These are phyloP conservation scores for Exophiala oligosperma DNA, from an alignment of 2,329 filamentous ascomycete genomes.

Conservation along the genomic window DNA sequence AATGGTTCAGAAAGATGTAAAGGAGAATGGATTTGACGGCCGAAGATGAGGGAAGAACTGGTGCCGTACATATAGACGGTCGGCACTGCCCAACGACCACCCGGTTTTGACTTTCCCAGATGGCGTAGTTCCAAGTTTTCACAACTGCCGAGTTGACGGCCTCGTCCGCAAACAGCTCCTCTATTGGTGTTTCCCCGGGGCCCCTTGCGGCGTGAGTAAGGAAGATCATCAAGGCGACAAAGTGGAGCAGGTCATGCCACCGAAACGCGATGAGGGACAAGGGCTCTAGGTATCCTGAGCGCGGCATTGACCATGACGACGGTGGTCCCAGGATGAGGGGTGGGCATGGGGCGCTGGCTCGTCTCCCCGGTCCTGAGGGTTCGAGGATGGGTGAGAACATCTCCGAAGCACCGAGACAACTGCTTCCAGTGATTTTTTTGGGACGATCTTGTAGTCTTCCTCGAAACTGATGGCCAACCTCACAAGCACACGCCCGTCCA, in stretches of 20 bases:
- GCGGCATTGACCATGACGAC: too few relatives aligned
- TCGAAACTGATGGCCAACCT: neutral
- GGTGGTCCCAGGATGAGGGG: neutral
- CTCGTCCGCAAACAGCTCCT: too few relatives aligned
- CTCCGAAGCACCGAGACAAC: neutral
- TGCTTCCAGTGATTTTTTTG: neutral
- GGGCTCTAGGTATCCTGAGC: too few relatives aligned
- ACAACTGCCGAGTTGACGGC: too few relatives aligned
- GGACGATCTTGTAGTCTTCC: neutral
- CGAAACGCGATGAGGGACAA: too few relatives aligned
- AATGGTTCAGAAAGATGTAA: neutral
- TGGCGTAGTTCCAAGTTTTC: too few relatives aligned
- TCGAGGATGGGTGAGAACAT: constrained; percentile 2
- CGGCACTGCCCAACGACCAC: neutral
- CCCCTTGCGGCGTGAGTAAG: too few relatives aligned
- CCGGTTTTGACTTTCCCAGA: neutral
- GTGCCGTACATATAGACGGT: constrained; percentile 1
- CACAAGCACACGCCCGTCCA: neutral
- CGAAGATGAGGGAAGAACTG: neutral
- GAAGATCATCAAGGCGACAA: too few relatives aligned
- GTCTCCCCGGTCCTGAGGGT: constrained; percentile 1
- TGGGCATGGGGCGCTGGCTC: neutral
- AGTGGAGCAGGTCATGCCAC: too few relatives aligned
- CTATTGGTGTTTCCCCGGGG: too few relatives aligned
- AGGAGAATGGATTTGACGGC: constrained; percentile 4